Base-by-base conservation (phyloP, 2,329 filamentous ascomycete species). In the Fusarium dimerum region DNA sequence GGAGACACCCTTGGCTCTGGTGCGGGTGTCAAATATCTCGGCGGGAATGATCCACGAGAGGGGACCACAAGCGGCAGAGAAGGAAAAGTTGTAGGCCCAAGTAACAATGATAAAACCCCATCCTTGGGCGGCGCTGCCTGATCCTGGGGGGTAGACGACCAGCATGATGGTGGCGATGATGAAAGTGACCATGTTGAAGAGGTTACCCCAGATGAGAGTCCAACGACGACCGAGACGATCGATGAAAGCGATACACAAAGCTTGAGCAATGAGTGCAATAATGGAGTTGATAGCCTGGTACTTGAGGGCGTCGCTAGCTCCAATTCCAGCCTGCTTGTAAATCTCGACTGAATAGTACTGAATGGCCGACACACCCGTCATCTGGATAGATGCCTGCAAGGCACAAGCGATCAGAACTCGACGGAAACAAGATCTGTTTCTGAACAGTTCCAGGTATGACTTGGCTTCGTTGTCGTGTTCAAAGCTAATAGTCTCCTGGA, bases 71-170 rank as follows among this genome's bases (percentile, higher is more conserved):
- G 86, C 87, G 39, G 80, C 80, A 3, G 80, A 86, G 77, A 90
- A 92, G 45, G 79, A 86, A 74, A 91, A 88, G 71, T 92, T 91
- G 77, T 89, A 92, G 5, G 89, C 67, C 88, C 88, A 92, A 2
- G 88, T 92, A 61, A 82, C 78, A 50, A 50, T 59, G 60, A 92
- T 92, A 71, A 92, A 92, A 3, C 83, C 87, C 85, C 86, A 89
- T 4, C 48, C 47, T 13, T 50, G 47, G 11, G 79, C 77, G 2
- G 86, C 85, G 9, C 76, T 74, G 36, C 70, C 71, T 2, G 46
- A 46, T 8, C 52, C 55, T 1, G 1, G 87, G 82, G 87, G 87
- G 68, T 85, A 91, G 38, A 70, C 56, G 40, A 76, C 68, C 73
- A 69, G 51, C 16, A 83, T 68, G 26, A 79, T 66, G 29, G 78